Evolutionary conservation across 768 basidiomycete species (phyloP), one percentile per base, ranked within the genome.

Genomic region (Russula dissimulans): DNA sequence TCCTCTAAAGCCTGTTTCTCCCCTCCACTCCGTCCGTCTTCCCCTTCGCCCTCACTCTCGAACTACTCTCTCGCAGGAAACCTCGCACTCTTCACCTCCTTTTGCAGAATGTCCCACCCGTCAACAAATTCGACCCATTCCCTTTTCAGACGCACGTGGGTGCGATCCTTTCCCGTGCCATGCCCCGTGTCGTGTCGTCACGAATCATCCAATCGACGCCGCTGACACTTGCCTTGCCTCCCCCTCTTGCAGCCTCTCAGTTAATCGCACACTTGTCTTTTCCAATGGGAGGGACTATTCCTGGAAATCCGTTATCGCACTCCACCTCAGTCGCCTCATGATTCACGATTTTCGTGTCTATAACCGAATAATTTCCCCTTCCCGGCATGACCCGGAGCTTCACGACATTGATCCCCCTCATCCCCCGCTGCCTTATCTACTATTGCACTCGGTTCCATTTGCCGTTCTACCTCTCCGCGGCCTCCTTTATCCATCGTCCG

Each of bases 1-100:
- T 31, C 47, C 60, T 51, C 44, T 61, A 61, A 61, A 61, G 60
- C 49, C 60, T 61, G 48, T 61, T 60, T 56, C 31, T 31, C 50
- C 17, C 57, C 5, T 17, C 10, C 22, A 12, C 43, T 11, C 10
- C 17, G 14, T 26, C n/a, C 29, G n/a, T 15, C 6, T 3, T 26
- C 45, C 44, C 58, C 45, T 42, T 41, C 12, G 38, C 50, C 57
- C 51, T 46, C 50, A 26, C 4, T 45, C 32, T 22, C 29, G 6
- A 36, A 4, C 10, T 17, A 1, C 42, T 8, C 42, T 18, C 15
- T 9, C 34, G 17, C 15, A 3, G n/a, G 31, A 3, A 38, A 39
- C n/a, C 15, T 2, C n/a, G n/a, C 15, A 2, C 9, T 9, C 38
- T 36, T 9, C 22, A n/a, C 46, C n/a, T 29, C 22, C 14, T 14